Conservation (phyloP, 371 early-diverging fungal genomes). For the Lichtheimia ramosa region DNA sequence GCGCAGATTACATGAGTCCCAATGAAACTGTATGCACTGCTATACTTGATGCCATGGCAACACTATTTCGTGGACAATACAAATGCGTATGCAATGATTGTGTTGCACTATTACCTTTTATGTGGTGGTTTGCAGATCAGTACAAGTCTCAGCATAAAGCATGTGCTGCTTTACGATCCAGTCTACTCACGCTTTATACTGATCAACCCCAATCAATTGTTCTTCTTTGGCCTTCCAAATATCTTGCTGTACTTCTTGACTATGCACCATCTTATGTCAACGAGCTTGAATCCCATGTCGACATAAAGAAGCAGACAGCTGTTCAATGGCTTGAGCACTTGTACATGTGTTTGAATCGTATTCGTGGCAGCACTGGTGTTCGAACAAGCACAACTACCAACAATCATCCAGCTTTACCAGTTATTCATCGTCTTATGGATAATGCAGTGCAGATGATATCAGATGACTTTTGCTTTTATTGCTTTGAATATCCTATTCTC, state of each 20-base stretch:
- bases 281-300: constrained; percentile 5
- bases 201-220: constrained; percentile 38
- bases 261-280: constrained; percentile 14
- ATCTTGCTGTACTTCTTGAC: constrained; percentile 32
- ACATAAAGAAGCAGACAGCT: constrained; percentile 43
- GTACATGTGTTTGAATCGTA: constrained; percentile 27
- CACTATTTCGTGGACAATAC: constrained; percentile 30
- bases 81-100: constrained; percentile 44
- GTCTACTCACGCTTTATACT: constrained; percentile 29
- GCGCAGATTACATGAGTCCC: constrained; percentile 40
- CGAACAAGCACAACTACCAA: constrained; percentile 34
- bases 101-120: constrained; percentile 38
- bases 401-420: constrained; percentile 28
- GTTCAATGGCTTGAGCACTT: constrained; percentile 39
- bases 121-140: constrained; percentile 43
- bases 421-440: constrained; percentile 24
- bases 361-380: background rate
- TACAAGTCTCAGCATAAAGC: constrained; percentile 10
- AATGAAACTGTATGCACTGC: constrained; percentile 27
- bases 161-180: constrained; percentile 23
- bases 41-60: constrained; percentile 29
- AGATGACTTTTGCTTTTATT: constrained; percentile 42
- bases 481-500: constrained; percentile 50
- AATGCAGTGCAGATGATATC: constrained; percentile 19
- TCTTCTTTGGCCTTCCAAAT: constrained; percentile 35